phyloP scores from a whole-genome alignment of 2,329 filamentous ascomycete genomes.

The Nigrospora sphaerica region DNA sequence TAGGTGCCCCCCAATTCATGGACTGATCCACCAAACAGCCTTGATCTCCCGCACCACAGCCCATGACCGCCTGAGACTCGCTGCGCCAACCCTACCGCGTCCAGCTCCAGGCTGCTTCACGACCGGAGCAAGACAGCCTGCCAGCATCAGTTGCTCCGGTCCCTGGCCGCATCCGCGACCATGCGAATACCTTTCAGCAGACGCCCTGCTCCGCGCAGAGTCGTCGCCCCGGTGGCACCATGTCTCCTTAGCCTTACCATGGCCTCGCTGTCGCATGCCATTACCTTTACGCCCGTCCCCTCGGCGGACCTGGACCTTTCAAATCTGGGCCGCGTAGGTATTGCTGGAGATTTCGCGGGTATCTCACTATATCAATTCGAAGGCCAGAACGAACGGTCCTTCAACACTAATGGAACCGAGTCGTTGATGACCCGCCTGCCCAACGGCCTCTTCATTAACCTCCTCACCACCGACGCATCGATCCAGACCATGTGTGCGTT shows the following conservation, averaged over 20 bases:
- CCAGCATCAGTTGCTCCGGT: conserved; percentile 12
- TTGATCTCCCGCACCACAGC: too few species aligned
- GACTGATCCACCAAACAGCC: too few species aligned
- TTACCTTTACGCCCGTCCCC: conserved; percentile 56
- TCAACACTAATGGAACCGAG: conserved; percentile 69
- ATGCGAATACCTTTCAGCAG: conserved; percentile 42
- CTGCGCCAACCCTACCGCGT: neutral
- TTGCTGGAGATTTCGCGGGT: conserved; percentile 84
- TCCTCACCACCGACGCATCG: conserved; percentile 72
- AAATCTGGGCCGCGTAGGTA: conserved; percentile 71
- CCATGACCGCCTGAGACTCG: too few species aligned
- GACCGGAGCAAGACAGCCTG: conserved; percentile 14
- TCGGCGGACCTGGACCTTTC: conserved; percentile 70
- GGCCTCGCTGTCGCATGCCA: conserved; percentile 37
- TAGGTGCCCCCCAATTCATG: too few species aligned
- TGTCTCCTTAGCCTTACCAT: conserved; percentile 32
- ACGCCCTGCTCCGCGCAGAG: conserved; percentile 32
- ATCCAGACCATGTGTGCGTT: conserved; percentile 88
- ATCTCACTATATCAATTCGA: conserved; percentile 85
- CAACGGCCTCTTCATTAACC: conserved; percentile 71
- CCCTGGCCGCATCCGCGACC: conserved; percentile 13
- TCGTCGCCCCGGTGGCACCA: conserved; percentile 9
- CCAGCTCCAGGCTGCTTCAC: conserved; percentile 3
- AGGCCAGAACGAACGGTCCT: conserved; percentile 65
- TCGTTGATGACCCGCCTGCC: conserved; percentile 76